Evolutionary conservation across 2,329 filamentous ascomycete genomes (phyloP).

Genomic region (Metarhizium guizhouense): DNA sequence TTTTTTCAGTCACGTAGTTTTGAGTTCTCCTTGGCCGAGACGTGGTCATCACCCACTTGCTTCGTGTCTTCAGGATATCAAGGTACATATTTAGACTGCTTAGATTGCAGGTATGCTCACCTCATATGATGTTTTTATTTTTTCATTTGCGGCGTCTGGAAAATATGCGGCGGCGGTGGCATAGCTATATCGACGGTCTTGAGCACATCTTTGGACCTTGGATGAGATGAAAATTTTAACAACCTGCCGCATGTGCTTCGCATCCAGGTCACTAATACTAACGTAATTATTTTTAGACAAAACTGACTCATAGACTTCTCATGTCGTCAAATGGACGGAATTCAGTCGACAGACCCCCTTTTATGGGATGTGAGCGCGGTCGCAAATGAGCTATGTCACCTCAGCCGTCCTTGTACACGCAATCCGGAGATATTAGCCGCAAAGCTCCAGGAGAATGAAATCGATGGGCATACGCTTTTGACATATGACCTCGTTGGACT

Average conservation of each 20-base stretch:
- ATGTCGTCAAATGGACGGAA: slow-evolving; percentile 17
- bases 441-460: slow-evolving; percentile 49
- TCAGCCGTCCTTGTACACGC: slow-evolving; percentile 38
- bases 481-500: slow-evolving; percentile 39
- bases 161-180: no score
- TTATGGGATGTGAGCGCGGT: slow-evolving; percentile 63
- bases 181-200: background rate
- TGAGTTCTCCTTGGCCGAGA: background rate
- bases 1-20: background rate
- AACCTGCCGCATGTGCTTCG: background rate
- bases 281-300: background rate
- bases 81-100: background rate
- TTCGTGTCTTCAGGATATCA: background rate
- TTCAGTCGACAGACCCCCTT: slow-evolving; percentile 53
- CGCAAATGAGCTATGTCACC: slow-evolving; percentile 53
- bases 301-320: background rate
- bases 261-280: background rate
- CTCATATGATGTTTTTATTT: background rate
- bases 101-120: background rate
- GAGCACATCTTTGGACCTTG: background rate
- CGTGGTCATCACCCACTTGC: background rate
- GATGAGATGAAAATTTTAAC: background rate
- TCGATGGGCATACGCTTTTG: slow-evolving; percentile 58
- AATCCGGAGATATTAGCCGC: slow-evolving; percentile 43
- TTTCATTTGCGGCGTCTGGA: background rate